Base-by-base conservation (phyloP, 2,329 filamentous ascomycete genomes). In the Zasmidium citrigriseum region DNA sequence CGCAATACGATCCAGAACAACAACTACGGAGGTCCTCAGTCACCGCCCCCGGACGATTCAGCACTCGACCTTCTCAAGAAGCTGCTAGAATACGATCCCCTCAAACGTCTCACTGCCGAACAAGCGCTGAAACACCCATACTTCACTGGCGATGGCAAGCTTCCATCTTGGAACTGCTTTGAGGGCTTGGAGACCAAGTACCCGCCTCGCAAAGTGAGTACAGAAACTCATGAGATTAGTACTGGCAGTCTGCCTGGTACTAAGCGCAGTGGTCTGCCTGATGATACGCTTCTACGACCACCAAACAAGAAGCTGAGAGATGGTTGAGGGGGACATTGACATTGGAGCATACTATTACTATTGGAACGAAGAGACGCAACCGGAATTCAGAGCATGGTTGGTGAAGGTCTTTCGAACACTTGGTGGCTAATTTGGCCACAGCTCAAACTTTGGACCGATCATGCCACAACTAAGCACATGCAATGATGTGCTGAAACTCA, bases 151-250 rank as follows among this genome's bases (percentile, higher is more conserved):
- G 66, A 59, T 21, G 64, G 67, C 10, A 69, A 66, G 55, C 55
- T 64, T 60, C 85, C 95, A 18, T 89, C 84, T 44, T 82, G 86
- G 41, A 95, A 96, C 71, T 97, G 92, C 71, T 99, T 99, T 67
- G 91, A 96, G 69, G 92, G 93, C 0, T 82, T 92, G 53, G 91
- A 91, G 75, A 86, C 86, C 62, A 91, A 95, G 69, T 99, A 99
- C 73, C 95, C 95, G 0, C 87, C 92, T 70, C 84, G 95, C 7
- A 85, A 93, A 50, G 93, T 99, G 44, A 96, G 89, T 89, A 96
- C 68, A 68, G 95, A 99, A 70, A 92, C 97, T 72, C 96, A 96
- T 68, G 95, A 98, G 74, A 97, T 98, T 57, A 83, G 91, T n/a
- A 93, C 90, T 0, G 88, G 88, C 46, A 96, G 91, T 73, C 75